These are phyloP conservation scores for Eimeria zaria DNA, from an alignment of 169 alveolate species.

Conservation along the genomic window DNA sequence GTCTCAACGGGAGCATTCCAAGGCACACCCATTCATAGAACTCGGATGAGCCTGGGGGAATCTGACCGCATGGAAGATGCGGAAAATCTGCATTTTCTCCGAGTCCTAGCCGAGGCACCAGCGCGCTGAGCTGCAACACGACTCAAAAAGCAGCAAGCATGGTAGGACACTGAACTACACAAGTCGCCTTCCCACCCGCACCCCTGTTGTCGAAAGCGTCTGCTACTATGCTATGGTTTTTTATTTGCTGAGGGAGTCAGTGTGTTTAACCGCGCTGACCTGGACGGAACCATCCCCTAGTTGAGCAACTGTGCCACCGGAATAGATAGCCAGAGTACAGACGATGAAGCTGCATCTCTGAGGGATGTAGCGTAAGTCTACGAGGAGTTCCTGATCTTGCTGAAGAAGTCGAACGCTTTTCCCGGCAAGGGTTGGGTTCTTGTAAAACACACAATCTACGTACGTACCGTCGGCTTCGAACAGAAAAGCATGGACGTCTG, in stretches of 20 bases:
- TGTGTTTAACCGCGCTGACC: background rate
- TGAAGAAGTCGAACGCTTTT: conserved; percentile 69
- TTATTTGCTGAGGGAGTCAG: background rate
- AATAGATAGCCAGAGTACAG: conserved; percentile 77
- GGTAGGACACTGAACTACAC: background rate
- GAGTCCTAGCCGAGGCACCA: conserved; percentile 52
- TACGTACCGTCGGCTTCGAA: conserved; percentile 70
- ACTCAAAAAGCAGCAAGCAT: conserved; percentile 9
- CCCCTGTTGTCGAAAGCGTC: background rate
- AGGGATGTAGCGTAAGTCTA: conserved; percentile 70
- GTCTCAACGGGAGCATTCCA: conserved; percentile 66
- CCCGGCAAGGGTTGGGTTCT: conserved; percentile 79
- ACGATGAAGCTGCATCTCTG: conserved; percentile 77
- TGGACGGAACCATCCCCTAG: conserved; percentile 56
- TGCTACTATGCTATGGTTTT: background rate
- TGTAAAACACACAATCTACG: conserved; percentile 79
- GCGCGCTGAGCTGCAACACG: conserved; percentile 43
- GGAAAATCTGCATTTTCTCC: conserved; percentile 49
- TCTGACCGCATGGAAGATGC: conserved; percentile 68
- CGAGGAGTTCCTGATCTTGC: conserved; percentile 56
- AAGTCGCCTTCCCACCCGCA: background rate
- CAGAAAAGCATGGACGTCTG: conserved; percentile 83
- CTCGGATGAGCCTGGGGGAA: conserved; percentile 67
- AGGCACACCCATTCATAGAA: conserved; percentile 77
- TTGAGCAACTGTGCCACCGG: conserved; percentile 77